phyloP scores from a whole-genome alignment of 768 basidiomycete genomes.

The Auricularia auricula-judae region DNA sequence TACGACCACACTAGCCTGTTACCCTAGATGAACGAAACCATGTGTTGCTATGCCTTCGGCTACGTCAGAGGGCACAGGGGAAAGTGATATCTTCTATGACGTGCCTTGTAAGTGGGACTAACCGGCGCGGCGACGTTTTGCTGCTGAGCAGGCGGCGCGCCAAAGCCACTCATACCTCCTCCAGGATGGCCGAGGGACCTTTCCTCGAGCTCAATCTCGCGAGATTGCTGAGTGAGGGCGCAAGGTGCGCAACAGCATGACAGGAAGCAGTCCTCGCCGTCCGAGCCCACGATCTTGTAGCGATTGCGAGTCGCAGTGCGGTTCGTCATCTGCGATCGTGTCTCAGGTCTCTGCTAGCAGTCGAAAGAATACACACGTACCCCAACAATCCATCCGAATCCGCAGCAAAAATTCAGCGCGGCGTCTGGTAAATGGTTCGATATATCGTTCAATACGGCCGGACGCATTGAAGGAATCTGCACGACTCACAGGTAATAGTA shows the following conservation, averaged over 20 bases:
- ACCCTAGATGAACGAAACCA: too few relatives aligned
- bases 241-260: constrained; percentile 37
- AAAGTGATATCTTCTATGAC: too few relatives aligned
- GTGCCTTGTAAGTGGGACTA: too few relatives aligned
- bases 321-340: constrained; percentile 15
- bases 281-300: constrained; percentile 35
- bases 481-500: constrained; percentile 9
- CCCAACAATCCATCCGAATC: constrained; percentile 29
- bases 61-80: too few relatives aligned
- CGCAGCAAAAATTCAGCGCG: constrained; percentile 9
- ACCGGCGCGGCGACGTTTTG: too few relatives aligned
- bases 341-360: background rate
- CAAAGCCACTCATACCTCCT: background rate
- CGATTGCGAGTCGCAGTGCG: constrained; percentile 31
- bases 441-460: constrained; percentile 3
- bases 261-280: constrained; percentile 28
- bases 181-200: constrained; percentile 4
- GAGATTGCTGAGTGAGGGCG: constrained; percentile 35
- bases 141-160: background rate
- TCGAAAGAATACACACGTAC: background rate
- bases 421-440: background rate
- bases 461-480: constrained; percentile 14
- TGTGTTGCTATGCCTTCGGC: too few relatives aligned
- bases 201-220: constrained; percentile 39
- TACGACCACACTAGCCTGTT: too few relatives aligned